Evolutionary conservation across 2,329 filamentous ascomycete genomes (phyloP), one percentile per base, ranked within the genome.

Genomic region (Cladophialophora psammophila): DNA sequence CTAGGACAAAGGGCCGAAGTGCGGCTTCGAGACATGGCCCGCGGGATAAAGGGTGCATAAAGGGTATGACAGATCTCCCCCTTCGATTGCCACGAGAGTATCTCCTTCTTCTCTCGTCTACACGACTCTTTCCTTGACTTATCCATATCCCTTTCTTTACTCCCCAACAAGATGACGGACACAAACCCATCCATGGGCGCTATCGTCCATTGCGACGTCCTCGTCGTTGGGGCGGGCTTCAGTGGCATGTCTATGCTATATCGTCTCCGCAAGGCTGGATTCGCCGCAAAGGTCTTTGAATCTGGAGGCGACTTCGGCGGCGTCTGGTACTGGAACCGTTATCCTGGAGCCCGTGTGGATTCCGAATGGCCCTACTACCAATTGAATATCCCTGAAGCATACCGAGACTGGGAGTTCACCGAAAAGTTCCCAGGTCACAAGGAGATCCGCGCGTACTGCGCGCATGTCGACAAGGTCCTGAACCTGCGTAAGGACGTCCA

Each of bases 241-340:
- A 66, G 66, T 32, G 71, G 70, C 12, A 67, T 72, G 7, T 72
- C 68, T 35, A 63, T 69, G 31, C 62, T 78, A 5, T 71, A 78
- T 64, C 69, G 74, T 38, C 68, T 78, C 35, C 73, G 76, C 5
- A 69, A 78, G 66, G 69, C 75, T 5, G 77, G 77, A 10, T 69
- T 78, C 36, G 74, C 74, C 1, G 72, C 74, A 59, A 76, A 77
- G 55, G 74, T 77, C 63, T 75, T 79, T 60, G 78, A 80, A 61
- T 73, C 76, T 2, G 78, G 76, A 2, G 71, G 67, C 10, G 74
- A 75, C 40, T 76, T 79, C 60, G 78, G 78, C 42, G 70, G 71
- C 15, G 69, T 72, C 0, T 88, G 87, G 86, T 76, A 81, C 52
- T 87, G 81, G 83, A 91, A 91, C 77, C 93, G 96, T 79, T 98